phyloP scores from a whole-genome alignment of 1,284 basidiomycete species.

The Ustilago trichophora region DNA sequence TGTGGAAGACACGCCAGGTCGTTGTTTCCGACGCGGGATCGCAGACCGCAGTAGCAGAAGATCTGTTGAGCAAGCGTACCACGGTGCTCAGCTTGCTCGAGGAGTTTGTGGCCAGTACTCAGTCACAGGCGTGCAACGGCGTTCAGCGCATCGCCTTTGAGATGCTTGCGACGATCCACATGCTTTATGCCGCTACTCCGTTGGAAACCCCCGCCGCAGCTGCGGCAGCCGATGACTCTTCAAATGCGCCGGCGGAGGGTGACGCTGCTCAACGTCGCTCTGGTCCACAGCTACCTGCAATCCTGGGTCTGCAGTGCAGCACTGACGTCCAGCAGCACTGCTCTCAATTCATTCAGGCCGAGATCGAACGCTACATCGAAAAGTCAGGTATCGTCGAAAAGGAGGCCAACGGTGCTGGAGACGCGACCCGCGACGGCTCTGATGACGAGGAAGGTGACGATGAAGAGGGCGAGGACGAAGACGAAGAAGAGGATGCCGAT shows the following conservation, averaged over 20 bases:
- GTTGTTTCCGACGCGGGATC: slow-evolving; percentile 64
- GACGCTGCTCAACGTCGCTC: slow-evolving; percentile 16
- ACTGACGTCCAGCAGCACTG: slow-evolving; percentile 86
- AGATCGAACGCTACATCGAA: slow-evolving; percentile 85
- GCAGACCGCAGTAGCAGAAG: slow-evolving; percentile 69
- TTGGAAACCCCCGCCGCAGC: slow-evolving; percentile 17
- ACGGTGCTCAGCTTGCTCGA: slow-evolving; percentile 78
- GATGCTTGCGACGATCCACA: slow-evolving; percentile 80
- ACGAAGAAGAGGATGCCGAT: slow-evolving; percentile 59
- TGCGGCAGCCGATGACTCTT: slow-evolving; percentile 21
- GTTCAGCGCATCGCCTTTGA: slow-evolving; percentile 86
- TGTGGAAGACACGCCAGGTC: slow-evolving; percentile 78
- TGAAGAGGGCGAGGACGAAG: slow-evolving; percentile 43
- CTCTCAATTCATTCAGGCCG: slow-evolving; percentile 83
- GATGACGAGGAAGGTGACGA: slow-evolving; percentile 51
- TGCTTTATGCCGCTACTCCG: slow-evolving; percentile 73
- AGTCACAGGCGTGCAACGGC: slow-evolving; percentile 80
- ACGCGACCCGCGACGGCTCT: slow-evolving; percentile 12
- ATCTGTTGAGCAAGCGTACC: slow-evolving; percentile 74
- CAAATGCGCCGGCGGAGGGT: slow-evolving; percentile 9
- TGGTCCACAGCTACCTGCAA: slow-evolving; percentile 37
- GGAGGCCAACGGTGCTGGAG: slow-evolving; percentile 13
- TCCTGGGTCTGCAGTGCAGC: slow-evolving; percentile 74
- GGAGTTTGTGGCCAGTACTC: slow-evolving; percentile 82
- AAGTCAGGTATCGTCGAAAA: slow-evolving; percentile 59